Evolutionary conservation across 805 yeast genomes (phyloP), one percentile per base, ranked within the genome.

Genomic region (Sungouiella thailandica): DNA sequence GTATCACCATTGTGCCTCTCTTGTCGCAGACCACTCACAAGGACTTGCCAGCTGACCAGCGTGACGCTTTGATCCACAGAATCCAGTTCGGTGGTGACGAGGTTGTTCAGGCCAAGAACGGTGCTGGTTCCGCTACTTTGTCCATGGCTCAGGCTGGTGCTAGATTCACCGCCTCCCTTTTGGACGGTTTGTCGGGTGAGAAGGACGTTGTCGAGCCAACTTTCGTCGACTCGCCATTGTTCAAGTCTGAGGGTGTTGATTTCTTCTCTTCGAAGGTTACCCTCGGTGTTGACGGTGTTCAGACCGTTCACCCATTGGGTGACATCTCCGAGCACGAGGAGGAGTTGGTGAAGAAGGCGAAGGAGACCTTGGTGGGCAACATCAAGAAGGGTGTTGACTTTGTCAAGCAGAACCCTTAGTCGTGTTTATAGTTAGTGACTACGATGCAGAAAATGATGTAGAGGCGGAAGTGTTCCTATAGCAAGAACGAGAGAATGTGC

Each of bases 21-120:
- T 70, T 88, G 61, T 84, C 95, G 43, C 95, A 83, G 71, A 73
- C 93, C 49, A 74, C 67, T 65, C 86, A 83, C 74, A 68, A 72
- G 41, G 26, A 34, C 46, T 67, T 83, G 60, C 68, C 76, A 52
- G 77, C 74, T 49, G 90, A 83, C 60, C 70, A 66, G 40, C 68
- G 72, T 59, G 77, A 76, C 51, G 74, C 75, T 41, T 72, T 87
- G 53, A 74, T 85, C 58, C 76, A 86, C 74, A 81, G 96, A 66
- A 85, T 88, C 62, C 96, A 88, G 71, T 88, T 83, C 57, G 96
- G 95, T 66, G 96, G 96, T 70, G 96, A 86, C 58, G 96, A 86
- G 73, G 95, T 86, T 49, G 95, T 86, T 52, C 74, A 84, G 69
- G 95, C 95, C 53, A 86, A 86, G 74, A 78, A 84, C 56, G 96